phyloP scores from a whole-genome alignment of 352 stramenopile genomes.

The Vaucheria bursata region DNA sequence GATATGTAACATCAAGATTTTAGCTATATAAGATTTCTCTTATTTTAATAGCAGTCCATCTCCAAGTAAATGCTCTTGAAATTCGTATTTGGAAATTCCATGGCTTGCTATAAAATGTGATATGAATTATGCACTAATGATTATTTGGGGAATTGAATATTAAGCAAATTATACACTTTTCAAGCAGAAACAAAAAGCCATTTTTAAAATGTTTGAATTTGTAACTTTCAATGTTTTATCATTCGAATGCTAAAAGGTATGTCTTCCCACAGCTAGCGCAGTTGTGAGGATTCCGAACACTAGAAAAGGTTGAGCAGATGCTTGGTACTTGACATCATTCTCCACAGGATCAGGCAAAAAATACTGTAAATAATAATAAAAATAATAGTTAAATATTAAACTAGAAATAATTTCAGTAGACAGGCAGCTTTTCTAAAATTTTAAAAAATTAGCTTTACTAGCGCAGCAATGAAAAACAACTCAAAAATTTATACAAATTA shows the following conservation, averaged over 20 bases:
- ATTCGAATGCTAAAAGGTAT: conserved; percentile 51
- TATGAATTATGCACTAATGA: no score
- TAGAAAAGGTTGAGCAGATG: conserved; percentile 64
- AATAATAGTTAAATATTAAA: not conserved
- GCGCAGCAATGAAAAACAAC: not conserved
- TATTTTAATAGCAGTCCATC: no score
- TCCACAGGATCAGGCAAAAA: conserved; percentile 63
- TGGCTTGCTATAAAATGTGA: no score
- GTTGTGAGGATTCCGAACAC: conserved; percentile 70
- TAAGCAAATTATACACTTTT: no score
- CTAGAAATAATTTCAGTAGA: not conserved
- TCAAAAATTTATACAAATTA: not conserved
- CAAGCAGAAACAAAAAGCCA: no score
- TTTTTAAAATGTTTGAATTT: conserved; percentile 27
- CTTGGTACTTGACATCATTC: conserved; percentile 71
- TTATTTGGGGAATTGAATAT: no score
- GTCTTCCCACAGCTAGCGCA: conserved; percentile 63
- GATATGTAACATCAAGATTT: no score
- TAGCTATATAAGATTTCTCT: no score
- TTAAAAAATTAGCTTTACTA: not conserved
- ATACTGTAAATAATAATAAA: conserved; percentile 34
- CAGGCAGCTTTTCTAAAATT: not conserved
- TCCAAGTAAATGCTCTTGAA: no score
- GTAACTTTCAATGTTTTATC: no score
- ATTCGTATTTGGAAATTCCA: no score